Base-by-base conservation (phyloP, 208 protist species). In the Leishmania major region DNA sequence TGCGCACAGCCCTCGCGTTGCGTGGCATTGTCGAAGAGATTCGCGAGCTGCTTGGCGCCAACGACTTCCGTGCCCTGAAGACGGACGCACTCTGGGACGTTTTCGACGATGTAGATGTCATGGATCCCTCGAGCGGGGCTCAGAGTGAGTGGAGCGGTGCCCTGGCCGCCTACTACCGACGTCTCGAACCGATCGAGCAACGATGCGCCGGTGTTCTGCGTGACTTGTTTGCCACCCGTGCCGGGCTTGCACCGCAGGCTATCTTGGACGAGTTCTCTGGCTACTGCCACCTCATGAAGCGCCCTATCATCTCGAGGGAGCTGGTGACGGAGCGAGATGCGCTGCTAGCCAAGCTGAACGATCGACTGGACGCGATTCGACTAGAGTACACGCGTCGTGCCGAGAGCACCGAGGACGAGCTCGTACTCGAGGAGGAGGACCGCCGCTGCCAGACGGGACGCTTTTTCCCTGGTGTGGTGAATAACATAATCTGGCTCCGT, bases 401-500 rank as follows among this genome's bases (percentile, higher is more conserved):
- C 4, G 91, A 95, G 75, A 94, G 90, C 81, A 88, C 84, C 4
- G 93, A 96, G 71, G 87, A 96, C 59, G 93, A 97, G 67, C 70
- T 69, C 13, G 79, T 95, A 37, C 85, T 97, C 37, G 94, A 97
- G 69, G 91, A 96, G 73, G 93, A 98, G 73, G 96, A 98, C 85
- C 88, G 90, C 17, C 88, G 89, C 53, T 97, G 90, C 84, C 96
- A 98, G 75, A 90, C 96, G 15, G 95, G 96, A 13, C 93, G 96
- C 49, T 97, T 96, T 80, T 93, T 98, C 85, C 96, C 96, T 2
- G 95, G 91, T 51, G 93, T 98, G 22, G 94, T 97, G 74, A 98
- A 98, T 87, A 96, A 95, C 81, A 92, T 98, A 80, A 93, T 98
- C 72, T 98, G 95, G 94, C 88, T 97, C 8, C 93, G 96, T 37